Base-by-base conservation (phyloP, 495 filamentous ascomycete genomes). In the Aspergillus hancockii region DNA sequence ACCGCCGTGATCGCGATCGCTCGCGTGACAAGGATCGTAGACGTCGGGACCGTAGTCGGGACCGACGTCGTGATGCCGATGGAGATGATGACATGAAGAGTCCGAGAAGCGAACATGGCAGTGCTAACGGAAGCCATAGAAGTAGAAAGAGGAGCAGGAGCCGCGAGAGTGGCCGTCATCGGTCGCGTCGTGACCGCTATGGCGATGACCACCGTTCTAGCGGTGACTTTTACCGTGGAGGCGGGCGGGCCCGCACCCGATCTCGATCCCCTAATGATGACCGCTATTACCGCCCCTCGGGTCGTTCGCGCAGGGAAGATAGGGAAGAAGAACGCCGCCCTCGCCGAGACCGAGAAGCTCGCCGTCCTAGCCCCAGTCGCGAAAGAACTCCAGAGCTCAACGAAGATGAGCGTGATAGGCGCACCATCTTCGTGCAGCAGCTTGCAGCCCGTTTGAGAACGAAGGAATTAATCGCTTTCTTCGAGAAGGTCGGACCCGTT, bases 351-450 rank as follows among this genome's bases (percentile, higher is more conserved):
- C 78, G 83, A 56, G 83, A 86, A 46, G 79, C 78, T 40, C 77
- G 83, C 65, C 81, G 81, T 70, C 75, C 76, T 41, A 80, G 79
- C 61, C 76, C 81, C 62, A 74, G 69, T 52, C 75, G 69, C 23
- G 79, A 69, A 79, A 82, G 79, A 79, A 83, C 73, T 61, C 77
- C 70, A 65, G 88, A 88, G 62, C 85, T 89, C 38, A 97, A 89
- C 60, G 93, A 97, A 71, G 94, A 98, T 77, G 93, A 98, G 74
- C 91, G 93, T 66, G 94, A 98, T 78, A 87, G 90, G 60, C 90
- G 95, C 60, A 98, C 94, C 62, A 90, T 99, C 59, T 99, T 99
- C 69, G 95, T 98, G 45, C 94, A 98, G 77, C 95, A 99, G 71
- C 86, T 99, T 62, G 93, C 94, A 54, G 91, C 90, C 53, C 91